Conservation (phyloP, 2,329 filamentous ascomycete genomes). For the Waltergamsia citrina region DNA sequence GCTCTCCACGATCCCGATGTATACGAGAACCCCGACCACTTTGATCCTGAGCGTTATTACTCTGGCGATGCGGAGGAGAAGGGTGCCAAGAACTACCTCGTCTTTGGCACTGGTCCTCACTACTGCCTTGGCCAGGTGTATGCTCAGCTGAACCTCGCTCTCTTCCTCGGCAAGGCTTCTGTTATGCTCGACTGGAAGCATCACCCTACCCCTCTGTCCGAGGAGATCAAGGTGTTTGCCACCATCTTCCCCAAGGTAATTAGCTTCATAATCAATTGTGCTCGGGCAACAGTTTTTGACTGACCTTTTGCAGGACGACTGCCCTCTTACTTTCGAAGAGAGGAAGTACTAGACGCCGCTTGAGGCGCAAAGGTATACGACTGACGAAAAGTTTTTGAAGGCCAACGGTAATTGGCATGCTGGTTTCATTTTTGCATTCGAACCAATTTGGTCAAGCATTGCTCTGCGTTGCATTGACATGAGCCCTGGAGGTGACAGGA, state of each 20-base stretch:
- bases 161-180: slow-evolving; percentile 84
- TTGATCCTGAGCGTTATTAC: slow-evolving; percentile 88
- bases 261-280: slow-evolving; percentile 3
- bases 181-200: slow-evolving; percentile 86
- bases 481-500: background rate
- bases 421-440: too few species aligned
- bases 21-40: slow-evolving; percentile 81
- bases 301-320: slow-evolving; percentile 58
- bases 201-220: slow-evolving; percentile 69
- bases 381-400: too few species aligned
- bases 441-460: too few species aligned
- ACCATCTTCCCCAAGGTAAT: slow-evolving; percentile 93
- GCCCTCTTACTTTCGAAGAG: slow-evolving; percentile 63
- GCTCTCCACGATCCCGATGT: slow-evolving; percentile 87
- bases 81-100: slow-evolving; percentile 87
- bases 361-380: too few species aligned
- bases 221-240: slow-evolving; percentile 97
- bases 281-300: too few species aligned
- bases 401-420: too few species aligned
- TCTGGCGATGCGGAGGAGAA: slow-evolving; percentile 79
- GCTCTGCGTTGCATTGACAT: background rate
- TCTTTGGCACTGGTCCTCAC: slow-evolving; percentile 92
- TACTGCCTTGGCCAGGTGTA: slow-evolving; percentile 95
- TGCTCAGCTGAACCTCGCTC: slow-evolving; percentile 78
- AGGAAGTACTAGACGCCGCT: slow-evolving; percentile 17